A percentile compares a stretch with the other conserved stretches of the same genome.
phyloP scores from a whole-genome alignment of 441 rosid species.

The Macaranga tanarius region DNA sequence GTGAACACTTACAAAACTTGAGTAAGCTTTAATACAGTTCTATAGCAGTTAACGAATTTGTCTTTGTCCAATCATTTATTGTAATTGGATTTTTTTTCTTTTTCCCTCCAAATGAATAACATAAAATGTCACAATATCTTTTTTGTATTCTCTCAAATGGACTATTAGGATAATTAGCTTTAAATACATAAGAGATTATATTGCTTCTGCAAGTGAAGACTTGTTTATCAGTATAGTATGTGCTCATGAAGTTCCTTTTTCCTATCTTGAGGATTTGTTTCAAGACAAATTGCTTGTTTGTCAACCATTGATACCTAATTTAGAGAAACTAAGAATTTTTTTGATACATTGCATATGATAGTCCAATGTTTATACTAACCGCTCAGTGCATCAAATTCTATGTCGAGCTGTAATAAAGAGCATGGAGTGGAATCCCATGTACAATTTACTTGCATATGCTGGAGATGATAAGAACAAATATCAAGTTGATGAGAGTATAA shows the following conservation, averaged over 20 bases:
- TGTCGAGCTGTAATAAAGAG: constrained; percentile 97
- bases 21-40: constrained; percentile 50
- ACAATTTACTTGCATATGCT: constrained; percentile 92
- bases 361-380: constrained; percentile 83
- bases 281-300: neutral
- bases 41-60: constrained; percentile 2
- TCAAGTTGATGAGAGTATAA: constrained; percentile 80
- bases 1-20: constrained; percentile 86
- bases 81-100: neutral
- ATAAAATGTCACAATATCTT: neutral
- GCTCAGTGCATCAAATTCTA: constrained; percentile 87
- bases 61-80: neutral
- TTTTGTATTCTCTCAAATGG: constrained; percentile 53
- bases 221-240: constrained; percentile 85
- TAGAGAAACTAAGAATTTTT: neutral
- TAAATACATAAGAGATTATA: constrained; percentile 72
- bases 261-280: neutral
- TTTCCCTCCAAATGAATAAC: neutral
- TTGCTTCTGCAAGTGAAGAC: constrained; percentile 98
- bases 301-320: neutral
- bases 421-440: constrained; percentile 96
- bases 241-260: constrained; percentile 5
- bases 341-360: constrained; percentile 37
- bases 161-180: constrained; percentile 99
- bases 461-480: constrained; percentile 97